phyloP scores from a whole-genome alignment of 306 rosid species.

The Potentilla sterilis region DNA sequence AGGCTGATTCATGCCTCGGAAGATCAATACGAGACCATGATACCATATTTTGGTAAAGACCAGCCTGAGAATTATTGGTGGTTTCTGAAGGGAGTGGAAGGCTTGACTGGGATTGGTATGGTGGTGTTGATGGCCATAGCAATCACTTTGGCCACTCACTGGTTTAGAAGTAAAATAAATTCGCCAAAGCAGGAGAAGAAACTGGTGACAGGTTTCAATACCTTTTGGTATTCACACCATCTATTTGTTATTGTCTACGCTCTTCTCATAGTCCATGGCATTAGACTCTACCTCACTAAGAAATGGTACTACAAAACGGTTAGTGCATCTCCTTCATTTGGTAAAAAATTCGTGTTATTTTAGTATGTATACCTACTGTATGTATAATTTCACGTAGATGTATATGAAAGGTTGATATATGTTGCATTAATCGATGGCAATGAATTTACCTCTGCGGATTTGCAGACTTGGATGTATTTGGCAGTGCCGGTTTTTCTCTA shows the following conservation, averaged over 20 bases:
- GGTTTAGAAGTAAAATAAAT: conserved; percentile 57
- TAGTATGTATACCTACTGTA: no score
- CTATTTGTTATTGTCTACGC: conserved; percentile 54
- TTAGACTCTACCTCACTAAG: conserved; percentile 48
- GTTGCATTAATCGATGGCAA: background rate
- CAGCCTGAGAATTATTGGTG: conserved; percentile 53
- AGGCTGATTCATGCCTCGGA: conserved; percentile 36
- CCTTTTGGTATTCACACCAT: conserved; percentile 67
- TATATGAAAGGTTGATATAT: background rate
- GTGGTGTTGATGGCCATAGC: conserved; percentile 59
- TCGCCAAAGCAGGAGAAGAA: conserved; percentile 42
- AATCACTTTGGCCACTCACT: conserved; percentile 53
- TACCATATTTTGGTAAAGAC: conserved; percentile 40
- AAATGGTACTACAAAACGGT: conserved; percentile 54
- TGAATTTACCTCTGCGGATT: background rate
- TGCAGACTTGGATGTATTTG: conserved; percentile 59
- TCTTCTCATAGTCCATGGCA: conserved; percentile 50
- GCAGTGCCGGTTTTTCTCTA: conserved; percentile 47
- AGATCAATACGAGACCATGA: conserved; percentile 38
- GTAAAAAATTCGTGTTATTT: background rate
- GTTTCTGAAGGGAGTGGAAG: conserved; percentile 51
- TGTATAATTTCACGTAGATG: background rate
- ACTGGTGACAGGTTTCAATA: conserved; percentile 58
- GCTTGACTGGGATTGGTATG: conserved; percentile 36
- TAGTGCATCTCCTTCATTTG: background rate